Evolutionary conservation across 257 asterid genomes (phyloP).

Genomic region (Solanum paucissectum): DNA sequence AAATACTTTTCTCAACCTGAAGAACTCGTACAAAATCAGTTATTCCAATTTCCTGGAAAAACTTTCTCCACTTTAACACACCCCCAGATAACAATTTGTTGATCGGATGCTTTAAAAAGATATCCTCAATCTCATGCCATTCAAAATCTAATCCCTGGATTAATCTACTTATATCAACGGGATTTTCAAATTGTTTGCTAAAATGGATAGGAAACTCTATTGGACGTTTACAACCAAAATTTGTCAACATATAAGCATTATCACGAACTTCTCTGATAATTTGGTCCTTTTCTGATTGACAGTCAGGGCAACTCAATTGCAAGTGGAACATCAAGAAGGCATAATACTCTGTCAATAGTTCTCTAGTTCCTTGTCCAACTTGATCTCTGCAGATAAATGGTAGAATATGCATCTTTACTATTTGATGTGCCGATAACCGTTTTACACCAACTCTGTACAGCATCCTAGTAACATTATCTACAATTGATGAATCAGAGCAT

Average conservation of each 20-base stretch:
- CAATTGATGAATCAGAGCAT: conserved; percentile 18
- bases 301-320: conserved; percentile 55
- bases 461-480: conserved; percentile 57
- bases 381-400: conserved; percentile 47
- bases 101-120: conserved; percentile 58
- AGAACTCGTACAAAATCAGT: conserved; percentile 70
- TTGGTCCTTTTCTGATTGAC: conserved; percentile 42
- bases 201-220: conserved; percentile 74
- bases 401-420: conserved; percentile 63
- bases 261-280: conserved; percentile 43
- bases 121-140: conserved; percentile 62
- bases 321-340: conserved; percentile 76
- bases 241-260: conserved; percentile 57
- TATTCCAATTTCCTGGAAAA: conserved; percentile 65
- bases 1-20: conserved; percentile 41
- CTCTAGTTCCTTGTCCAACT: conserved; percentile 28
- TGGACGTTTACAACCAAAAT: conserved; percentile 51
- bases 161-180: conserved; percentile 45
- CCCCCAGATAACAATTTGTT: conserved; percentile 54
- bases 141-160: conserved; percentile 39
- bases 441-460: conserved; percentile 74
- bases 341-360: conserved; percentile 63
- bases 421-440: conserved; percentile 74
- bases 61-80: conserved; percentile 61
- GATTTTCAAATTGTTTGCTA: conserved; percentile 45